Percentiles rank a stretch among this genome's conserved stretches.
Conservation (phyloP, 441 rosid genomes). For the Erodium chrysanthum region DNA sequence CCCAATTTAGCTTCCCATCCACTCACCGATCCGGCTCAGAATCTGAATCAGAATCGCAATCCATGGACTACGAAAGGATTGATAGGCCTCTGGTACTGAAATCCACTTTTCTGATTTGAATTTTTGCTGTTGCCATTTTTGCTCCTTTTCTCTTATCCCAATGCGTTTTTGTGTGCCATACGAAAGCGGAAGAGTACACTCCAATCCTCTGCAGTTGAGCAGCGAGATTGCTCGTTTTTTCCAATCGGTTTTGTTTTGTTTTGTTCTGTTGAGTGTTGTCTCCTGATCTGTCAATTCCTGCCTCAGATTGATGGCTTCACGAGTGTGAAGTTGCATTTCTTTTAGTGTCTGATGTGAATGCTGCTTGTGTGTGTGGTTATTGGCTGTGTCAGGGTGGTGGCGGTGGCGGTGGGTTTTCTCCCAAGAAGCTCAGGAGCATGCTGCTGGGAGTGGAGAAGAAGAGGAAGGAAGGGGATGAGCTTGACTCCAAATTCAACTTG, state of each 20-base stretch:
- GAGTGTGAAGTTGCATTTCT: neutral
- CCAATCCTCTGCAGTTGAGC: neutral
- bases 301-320: neutral
- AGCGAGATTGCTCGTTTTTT: neutral
- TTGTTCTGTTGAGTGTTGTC: too few relatives aligned
- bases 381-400: conserved; percentile 15
- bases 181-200: neutral
- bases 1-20: too few relatives aligned
- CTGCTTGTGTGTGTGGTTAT: conserved; percentile 1
- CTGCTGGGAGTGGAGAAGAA: conserved; percentile 52
- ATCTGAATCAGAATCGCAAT: neutral
- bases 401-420: conserved; percentile 58
- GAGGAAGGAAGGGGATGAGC: conserved; percentile 23
- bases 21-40: neutral
- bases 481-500: conserved; percentile 2
- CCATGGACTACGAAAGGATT: neutral
- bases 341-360: neutral
- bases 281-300: neutral
- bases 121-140: neutral
- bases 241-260: neutral
- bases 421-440: conserved; percentile 62
- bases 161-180: neutral
- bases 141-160: neutral
- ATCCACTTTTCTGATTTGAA: neutral
- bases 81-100: neutral